Evolutionary conservation across 306 rosid species (phyloP).

Genomic region (Cicer arietinum): DNA sequence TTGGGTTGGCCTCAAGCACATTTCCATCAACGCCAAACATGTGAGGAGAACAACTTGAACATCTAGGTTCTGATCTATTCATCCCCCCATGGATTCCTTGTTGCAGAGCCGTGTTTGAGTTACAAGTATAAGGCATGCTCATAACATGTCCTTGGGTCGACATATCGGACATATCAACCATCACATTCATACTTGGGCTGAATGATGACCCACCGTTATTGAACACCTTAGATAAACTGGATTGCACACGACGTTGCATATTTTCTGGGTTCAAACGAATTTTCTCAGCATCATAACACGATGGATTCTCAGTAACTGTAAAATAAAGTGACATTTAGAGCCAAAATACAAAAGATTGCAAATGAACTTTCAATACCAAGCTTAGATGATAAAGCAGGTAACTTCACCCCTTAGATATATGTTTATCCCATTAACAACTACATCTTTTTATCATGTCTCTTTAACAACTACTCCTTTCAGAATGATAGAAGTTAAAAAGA

Average conservation of each 20-base stretch:
- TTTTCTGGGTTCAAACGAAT: no score
- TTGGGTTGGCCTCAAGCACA: slow-evolving; percentile 64
- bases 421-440: slow-evolving; percentile 6
- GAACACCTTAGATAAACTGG: slow-evolving; percentile 61
- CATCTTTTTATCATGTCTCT: background rate
- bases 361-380: slow-evolving; percentile 6
- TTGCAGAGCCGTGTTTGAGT: slow-evolving; percentile 67
- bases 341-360: slow-evolving; percentile 3
- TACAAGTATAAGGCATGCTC: slow-evolving; percentile 60
- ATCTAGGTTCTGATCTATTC: slow-evolving; percentile 76
- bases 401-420: background rate
- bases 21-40: slow-evolving; percentile 69
- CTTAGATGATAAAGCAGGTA: slow-evolving; percentile 8
- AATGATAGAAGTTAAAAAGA: background rate
- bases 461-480: background rate
- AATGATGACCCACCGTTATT: slow-evolving; percentile 72
- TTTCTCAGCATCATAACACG: slow-evolving; percentile 57
- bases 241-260: slow-evolving; percentile 64
- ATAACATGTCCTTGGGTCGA: slow-evolving; percentile 45
- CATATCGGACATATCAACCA: slow-evolving; percentile 60
- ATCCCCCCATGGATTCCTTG: slow-evolving; percentile 80
- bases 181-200: slow-evolving; percentile 63
- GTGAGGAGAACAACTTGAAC: slow-evolving; percentile 66
- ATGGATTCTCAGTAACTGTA: slow-evolving; percentile 70
- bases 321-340: slow-evolving; percentile 34